Conservation (phyloP, 306 rosid genomes). For the Albizia julibrissin region DNA sequence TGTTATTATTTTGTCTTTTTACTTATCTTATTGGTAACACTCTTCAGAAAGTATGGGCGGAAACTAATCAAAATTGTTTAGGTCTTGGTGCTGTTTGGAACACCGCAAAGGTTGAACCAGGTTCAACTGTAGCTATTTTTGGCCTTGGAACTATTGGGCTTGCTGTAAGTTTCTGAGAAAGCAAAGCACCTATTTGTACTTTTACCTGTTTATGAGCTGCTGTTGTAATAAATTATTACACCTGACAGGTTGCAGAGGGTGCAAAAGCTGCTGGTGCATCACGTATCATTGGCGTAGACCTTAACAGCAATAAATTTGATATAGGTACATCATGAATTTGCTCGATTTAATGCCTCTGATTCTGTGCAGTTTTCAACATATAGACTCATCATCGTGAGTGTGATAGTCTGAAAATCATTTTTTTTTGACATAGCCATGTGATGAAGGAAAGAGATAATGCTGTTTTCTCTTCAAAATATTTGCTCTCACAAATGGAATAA, state of each 20-base stretch:
- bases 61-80: constrained; percentile 28
- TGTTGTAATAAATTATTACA: constrained; percentile 20
- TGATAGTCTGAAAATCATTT: constrained; percentile 3
- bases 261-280: constrained; percentile 96
- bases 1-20: not conserved
- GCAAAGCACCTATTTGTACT: constrained; percentile 9
- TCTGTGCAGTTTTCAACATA: not conserved
- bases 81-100: constrained; percentile 99
- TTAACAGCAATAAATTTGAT: constrained; percentile 81
- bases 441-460: constrained; percentile 3
- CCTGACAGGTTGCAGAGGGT: constrained; percentile 90
- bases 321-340: constrained; percentile 51
- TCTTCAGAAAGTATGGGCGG: not conserved
- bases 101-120: constrained; percentile 91
- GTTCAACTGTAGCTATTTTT: constrained; percentile 85
- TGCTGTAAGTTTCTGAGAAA: constrained; percentile 64
- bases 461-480: not conserved
- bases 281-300: constrained; percentile 82
- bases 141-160: constrained; percentile 97
- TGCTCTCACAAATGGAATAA: not conserved
- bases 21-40: not conserved
- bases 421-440: not conserved
- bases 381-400: not conserved
- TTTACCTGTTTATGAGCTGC: constrained; percentile 26
- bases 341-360: not conserved